These are phyloP conservation scores for Fusarium tupiense DNA, from an alignment of 2,329 filamentous ascomycete genomes.

Conservation along the genomic window DNA sequence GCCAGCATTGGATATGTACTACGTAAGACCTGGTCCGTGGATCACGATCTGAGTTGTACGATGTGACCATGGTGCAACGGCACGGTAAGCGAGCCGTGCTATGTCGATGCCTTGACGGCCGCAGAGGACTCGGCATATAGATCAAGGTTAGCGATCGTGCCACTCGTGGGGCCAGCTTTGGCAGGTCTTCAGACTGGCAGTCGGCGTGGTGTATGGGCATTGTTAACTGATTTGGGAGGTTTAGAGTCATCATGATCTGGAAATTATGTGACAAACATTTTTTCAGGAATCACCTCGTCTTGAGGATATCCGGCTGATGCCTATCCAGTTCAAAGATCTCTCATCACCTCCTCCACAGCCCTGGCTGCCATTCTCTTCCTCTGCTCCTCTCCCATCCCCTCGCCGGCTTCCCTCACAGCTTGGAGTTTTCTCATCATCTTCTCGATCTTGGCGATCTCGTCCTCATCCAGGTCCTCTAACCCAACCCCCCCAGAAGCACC, in stretches of 20 bases:
- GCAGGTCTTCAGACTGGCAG: not conserved
- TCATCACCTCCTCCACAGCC: constrained; percentile 73
- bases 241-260: not conserved
- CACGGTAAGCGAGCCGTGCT: constrained; percentile 18
- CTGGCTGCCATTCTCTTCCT: constrained; percentile 68
- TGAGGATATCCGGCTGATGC: not conserved
- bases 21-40: not conserved
- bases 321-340: constrained; percentile 55
- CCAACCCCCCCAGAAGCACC: constrained; percentile 35
- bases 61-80: constrained; percentile 27
- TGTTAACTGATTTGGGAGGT: not conserved
- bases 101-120: not conserved
- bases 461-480: constrained; percentile 55
- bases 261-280: not conserved
- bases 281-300: not conserved
- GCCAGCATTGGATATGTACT: constrained; percentile 7
- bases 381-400: constrained; percentile 69
- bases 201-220: not conserved
- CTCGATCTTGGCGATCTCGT: constrained; percentile 68
- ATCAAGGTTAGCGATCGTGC: not conserved
- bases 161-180: not conserved
- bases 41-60: constrained; percentile 21
- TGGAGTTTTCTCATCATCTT: constrained; percentile 72
- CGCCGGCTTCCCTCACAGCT: constrained; percentile 67
- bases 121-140: constrained; percentile 1